These are phyloP conservation scores for Inga leiocalycina DNA, from an alignment of 306 rosid species.

Conservation along the genomic window DNA sequence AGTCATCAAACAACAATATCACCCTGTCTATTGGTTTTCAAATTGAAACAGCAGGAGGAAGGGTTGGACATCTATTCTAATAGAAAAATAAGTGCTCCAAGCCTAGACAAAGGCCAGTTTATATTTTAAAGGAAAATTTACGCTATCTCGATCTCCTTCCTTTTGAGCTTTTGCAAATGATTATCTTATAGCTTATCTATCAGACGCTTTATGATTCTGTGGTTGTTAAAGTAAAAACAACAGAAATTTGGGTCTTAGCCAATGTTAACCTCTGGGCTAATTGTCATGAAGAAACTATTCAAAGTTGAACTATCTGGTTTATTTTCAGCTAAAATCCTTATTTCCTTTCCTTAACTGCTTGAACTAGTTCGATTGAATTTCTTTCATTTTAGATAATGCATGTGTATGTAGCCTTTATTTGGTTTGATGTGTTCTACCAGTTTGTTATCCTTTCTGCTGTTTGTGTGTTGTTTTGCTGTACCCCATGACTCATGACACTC, in stretches of 20 bases:
- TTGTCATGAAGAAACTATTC: neutral
- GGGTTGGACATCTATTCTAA: slow-evolving; percentile 7
- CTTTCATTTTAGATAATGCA: neutral
- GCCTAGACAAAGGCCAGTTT: slow-evolving; percentile 7
- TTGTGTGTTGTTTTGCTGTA: slow-evolving; percentile 22
- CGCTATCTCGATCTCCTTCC: neutral
- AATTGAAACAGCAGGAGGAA: neutral
- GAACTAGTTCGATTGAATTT: neutral
- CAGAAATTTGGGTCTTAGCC: neutral
- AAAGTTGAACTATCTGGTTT: neutral
- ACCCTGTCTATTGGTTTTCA: slow-evolving; percentile 5
- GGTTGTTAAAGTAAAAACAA: neutral
- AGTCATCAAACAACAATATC: slow-evolving; percentile 11
- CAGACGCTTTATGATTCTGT: neutral
- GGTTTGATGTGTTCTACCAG: neutral
- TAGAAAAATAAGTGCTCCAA: slow-evolving; percentile 4
- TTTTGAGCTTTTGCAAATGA: slow-evolving; percentile 5
- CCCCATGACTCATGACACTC: slow-evolving; percentile 6
- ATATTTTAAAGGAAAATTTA: slow-evolving; percentile 2
- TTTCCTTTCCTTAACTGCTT: slow-evolving; percentile 1
- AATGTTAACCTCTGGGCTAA: neutral
- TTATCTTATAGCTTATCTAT: neutral
- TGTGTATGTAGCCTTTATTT: neutral
- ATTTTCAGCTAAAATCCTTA: neutral
- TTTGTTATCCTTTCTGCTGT: neutral